Percentiles rank a stretch among this genome's conserved stretches.
Evolutionary conservation across 2,329 filamentous ascomycete species (phyloP).

Genomic region (Talaromyces piceae): DNA sequence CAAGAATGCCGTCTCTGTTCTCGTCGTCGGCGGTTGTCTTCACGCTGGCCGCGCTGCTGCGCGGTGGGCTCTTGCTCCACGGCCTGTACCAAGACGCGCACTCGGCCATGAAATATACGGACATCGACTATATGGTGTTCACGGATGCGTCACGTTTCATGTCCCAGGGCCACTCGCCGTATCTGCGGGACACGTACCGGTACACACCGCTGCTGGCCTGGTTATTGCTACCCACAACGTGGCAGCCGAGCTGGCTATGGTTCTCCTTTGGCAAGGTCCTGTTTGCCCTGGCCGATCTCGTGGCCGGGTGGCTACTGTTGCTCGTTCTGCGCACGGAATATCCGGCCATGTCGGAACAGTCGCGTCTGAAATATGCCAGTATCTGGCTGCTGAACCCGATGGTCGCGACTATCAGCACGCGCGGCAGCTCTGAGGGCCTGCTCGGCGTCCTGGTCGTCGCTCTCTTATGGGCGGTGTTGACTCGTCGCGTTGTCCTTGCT

Average conservation of each 20-base stretch:
- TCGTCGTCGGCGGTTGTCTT: slow-evolving; percentile 27
- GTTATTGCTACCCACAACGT: slow-evolving; percentile 75
- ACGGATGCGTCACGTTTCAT: slow-evolving; percentile 84
- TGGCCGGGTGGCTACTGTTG: slow-evolving; percentile 73
- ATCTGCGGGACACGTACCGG: slow-evolving; percentile 86
- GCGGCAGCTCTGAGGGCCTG: slow-evolving; percentile 87
- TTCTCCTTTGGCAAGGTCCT: slow-evolving; percentile 83
- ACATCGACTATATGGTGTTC: slow-evolving; percentile 98
- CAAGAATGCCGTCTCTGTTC: slow-evolving; percentile 6
- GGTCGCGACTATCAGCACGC: slow-evolving; percentile 93
- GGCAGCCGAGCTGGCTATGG: slow-evolving; percentile 44
- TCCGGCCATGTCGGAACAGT: slow-evolving; percentile 37
- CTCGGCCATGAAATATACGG: slow-evolving; percentile 92
- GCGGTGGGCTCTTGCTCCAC: slow-evolving; percentile 69
- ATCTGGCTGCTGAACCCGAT: slow-evolving; percentile 97
- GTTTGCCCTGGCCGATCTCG: slow-evolving; percentile 74
- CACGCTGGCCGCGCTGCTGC: slow-evolving; percentile 50
- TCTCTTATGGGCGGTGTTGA: slow-evolving; percentile 72
- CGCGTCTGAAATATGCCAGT: slow-evolving; percentile 67
- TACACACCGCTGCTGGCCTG: slow-evolving; percentile 93
- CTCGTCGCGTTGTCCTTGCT: slow-evolving; percentile 55
- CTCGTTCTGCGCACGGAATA: slow-evolving; percentile 43
- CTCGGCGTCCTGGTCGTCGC: slow-evolving; percentile 77
- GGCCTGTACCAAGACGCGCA: slow-evolving; percentile 87
- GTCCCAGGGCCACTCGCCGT: slow-evolving; percentile 63